A percentile compares a stretch with the other conserved stretches of the same genome.
phyloP scores from a whole-genome alignment of 176 grass and related monocot genomes.

The Carex pumila region DNA sequence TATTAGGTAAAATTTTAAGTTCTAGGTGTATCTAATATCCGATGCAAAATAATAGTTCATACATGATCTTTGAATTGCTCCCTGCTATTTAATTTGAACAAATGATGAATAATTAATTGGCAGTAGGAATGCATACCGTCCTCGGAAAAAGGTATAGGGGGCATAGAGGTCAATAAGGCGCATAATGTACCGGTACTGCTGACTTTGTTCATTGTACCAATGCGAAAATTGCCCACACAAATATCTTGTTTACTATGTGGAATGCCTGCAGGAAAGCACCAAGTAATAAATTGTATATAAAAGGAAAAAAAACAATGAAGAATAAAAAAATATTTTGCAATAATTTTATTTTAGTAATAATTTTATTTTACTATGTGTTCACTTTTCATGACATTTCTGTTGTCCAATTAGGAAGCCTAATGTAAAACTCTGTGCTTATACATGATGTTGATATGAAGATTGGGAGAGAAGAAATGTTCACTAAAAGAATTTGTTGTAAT shows the following conservation, averaged over 20 bases:
- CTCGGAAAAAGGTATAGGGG: conserved; percentile 52
- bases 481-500: too few relatives aligned
- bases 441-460: neutral
- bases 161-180: conserved; percentile 56
- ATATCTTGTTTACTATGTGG: conserved; percentile 23
- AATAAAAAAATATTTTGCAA: too few relatives aligned
- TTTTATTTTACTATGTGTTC: neutral
- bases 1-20: too few relatives aligned
- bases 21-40: too few relatives aligned
- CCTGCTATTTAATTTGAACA: neutral
- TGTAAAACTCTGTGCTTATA: neutral
- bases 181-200: conserved; percentile 47
- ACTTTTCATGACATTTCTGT: neutral
- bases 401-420: neutral
- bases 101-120: conserved; percentile 5
- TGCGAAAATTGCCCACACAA: neutral
- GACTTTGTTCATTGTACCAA: conserved; percentile 11
- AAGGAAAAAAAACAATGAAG: neutral
- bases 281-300: neutral
- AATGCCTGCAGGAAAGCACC: conserved; percentile 19
- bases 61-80: neutral
- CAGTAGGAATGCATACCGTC: conserved; percentile 9
- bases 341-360: neutral
- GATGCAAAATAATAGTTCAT: neutral
- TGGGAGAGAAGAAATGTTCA: neutral